Conservation (phyloP, 768 basidiomycete genomes). For the Chalciporus chontae region DNA sequence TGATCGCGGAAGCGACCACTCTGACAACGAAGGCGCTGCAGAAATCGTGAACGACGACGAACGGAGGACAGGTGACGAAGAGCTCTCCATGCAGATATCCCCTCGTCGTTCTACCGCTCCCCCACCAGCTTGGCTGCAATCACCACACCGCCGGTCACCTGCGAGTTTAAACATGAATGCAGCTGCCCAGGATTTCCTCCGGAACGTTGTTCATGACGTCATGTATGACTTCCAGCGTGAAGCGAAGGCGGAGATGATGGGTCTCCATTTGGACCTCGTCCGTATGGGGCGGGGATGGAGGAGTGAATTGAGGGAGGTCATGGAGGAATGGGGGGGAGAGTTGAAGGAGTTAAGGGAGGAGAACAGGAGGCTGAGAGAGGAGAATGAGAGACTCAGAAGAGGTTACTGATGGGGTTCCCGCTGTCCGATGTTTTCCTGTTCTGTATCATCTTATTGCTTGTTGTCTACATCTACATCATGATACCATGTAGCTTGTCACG, state of each 20-base stretch:
- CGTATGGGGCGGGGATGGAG: constrained; percentile 70
- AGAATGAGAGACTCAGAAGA: constrained; percentile 59
- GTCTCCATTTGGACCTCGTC: constrained; percentile 70
- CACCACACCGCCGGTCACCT: constrained; percentile 34
- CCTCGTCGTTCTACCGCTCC: constrained; percentile 43
- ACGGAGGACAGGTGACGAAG: constrained; percentile 29
- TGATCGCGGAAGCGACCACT: constrained; percentile 14
- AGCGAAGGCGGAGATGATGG: constrained; percentile 67
- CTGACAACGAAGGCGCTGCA: neutral
- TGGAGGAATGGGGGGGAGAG: constrained; percentile 62
- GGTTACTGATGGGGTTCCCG: constrained; percentile 26
- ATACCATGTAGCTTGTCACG: constrained; percentile 5
- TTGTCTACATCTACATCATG: no score
- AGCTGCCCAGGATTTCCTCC: constrained; percentile 54
- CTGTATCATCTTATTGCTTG: neutral
- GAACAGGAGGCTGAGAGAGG: constrained; percentile 55
- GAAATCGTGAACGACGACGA: constrained; percentile 4
- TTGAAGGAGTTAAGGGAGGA: constrained; percentile 43
- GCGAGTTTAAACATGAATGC: constrained; percentile 27
- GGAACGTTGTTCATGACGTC: constrained; percentile 63
- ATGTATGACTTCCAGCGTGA: constrained; percentile 73
- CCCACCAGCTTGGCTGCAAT: constrained; percentile 34
- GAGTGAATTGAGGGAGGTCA: constrained; percentile 55
- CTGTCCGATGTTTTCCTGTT: neutral
- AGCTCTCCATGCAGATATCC: constrained; percentile 54